Conservation (phyloP, 1,284 basidiomycete species). For the Cystobasidium pallidum region DNA sequence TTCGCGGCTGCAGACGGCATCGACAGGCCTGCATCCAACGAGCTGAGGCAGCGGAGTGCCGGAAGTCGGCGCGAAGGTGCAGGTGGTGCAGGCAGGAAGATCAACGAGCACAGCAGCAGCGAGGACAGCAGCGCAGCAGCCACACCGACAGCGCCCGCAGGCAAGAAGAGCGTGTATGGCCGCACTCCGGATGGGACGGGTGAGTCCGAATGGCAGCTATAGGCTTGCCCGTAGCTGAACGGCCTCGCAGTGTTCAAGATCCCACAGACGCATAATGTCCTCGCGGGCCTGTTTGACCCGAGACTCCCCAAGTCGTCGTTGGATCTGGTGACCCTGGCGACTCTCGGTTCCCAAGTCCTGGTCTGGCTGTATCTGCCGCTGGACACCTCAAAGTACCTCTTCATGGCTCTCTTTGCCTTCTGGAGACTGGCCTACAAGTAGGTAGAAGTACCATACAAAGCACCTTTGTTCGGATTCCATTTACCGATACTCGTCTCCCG, state of each 20-base stretch:
- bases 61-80: too few species aligned
- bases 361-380: slow-evolving; percentile 70
- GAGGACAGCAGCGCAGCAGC: slow-evolving; percentile 1
- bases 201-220: too few species aligned
- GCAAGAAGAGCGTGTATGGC: slow-evolving; percentile 63
- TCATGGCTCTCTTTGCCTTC: slow-evolving; percentile 84
- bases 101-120: not conserved
- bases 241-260: slow-evolving; percentile 97
- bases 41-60: slow-evolving; percentile 1
- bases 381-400: slow-evolving; percentile 66
- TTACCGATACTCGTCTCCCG: not conserved
- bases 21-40: not conserved
- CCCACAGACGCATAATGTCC: slow-evolving; percentile 91
- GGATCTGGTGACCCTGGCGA: slow-evolving; percentile 79
- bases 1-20: not conserved
- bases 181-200: slow-evolving; percentile 82
- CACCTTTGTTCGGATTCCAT: too few species aligned
- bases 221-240: too few species aligned
- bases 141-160: not conserved
- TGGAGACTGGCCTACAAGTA: slow-evolving; percentile 88
- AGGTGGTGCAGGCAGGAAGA: not conserved
- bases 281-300: slow-evolving; percentile 88
- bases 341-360: slow-evolving; percentile 75
- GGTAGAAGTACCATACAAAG: too few species aligned
- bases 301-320: slow-evolving; percentile 86